Evolutionary conservation across 163 green algal genomes (phyloP).

Genomic region (Prototheca cutis): DNA sequence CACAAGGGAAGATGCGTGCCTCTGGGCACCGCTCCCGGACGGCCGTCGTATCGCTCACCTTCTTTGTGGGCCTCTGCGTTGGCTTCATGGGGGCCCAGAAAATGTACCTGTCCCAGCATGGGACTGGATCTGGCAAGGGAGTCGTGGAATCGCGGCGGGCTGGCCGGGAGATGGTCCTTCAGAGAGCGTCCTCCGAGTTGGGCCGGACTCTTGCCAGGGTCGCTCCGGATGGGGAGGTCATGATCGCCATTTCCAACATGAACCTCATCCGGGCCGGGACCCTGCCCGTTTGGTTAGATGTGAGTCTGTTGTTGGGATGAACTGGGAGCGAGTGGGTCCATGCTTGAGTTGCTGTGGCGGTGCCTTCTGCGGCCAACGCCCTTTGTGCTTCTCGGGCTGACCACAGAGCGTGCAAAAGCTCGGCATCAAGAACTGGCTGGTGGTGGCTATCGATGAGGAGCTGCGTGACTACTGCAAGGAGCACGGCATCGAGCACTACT

Average conservation of each 20-base stretch:
- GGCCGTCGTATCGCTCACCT: conserved; percentile 27
- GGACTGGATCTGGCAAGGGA: conserved; percentile 15
- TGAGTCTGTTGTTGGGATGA: conserved; percentile 14
- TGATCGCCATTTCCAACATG: conserved; percentile 67
- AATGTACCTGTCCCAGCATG: conserved; percentile 47
- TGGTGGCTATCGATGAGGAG: conserved; percentile 75
- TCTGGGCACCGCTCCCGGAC: not conserved
- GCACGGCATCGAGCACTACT: conserved; percentile 36
- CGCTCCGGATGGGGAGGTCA: conserved; percentile 42
- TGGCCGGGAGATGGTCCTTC: too few relatives aligned
- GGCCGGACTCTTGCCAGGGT: conserved; percentile 23
- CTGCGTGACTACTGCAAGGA: conserved; percentile 33
- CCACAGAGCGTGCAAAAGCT: conserved; percentile 13
- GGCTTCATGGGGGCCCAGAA: conserved; percentile 55
- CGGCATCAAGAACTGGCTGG: conserved; percentile 59
- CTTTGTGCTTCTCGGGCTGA: not conserved
- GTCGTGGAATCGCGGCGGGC: too few relatives aligned
- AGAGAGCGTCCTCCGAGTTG: too few relatives aligned
- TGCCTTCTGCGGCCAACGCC: too few relatives aligned
- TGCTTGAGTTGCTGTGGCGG: not conserved
- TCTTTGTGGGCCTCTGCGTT: conserved; percentile 48
- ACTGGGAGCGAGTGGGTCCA: not conserved
- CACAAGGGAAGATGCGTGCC: conserved; percentile 12
- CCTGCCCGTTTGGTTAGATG: conserved; percentile 60
- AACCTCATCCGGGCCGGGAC: conserved; percentile 56